A percentile compares a stretch with the other conserved stretches of the same genome.
These are phyloP conservation scores for Kluyveromyces siamensis DNA, from an alignment of 805 yeast genomes.

Conservation along the genomic window DNA sequence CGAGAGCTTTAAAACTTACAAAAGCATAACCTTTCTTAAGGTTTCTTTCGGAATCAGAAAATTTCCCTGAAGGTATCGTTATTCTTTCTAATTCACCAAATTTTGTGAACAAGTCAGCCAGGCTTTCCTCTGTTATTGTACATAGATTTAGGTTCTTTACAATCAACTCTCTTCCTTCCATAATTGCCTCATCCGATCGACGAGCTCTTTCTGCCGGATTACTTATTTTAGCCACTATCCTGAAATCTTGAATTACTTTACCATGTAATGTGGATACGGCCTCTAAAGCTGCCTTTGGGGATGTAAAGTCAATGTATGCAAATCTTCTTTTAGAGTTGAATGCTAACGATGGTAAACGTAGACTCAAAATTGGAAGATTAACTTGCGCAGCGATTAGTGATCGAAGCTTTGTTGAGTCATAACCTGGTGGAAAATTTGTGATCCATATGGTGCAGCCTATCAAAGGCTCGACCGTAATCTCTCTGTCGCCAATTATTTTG, in stretches of 20 bases:
- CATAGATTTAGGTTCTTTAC: conserved; percentile 44
- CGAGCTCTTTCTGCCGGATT: conserved; percentile 39
- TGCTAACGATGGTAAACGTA: conserved; percentile 58
- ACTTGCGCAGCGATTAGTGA: conserved; percentile 35
- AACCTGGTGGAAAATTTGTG: conserved; percentile 61
- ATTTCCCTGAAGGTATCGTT: conserved; percentile 14
- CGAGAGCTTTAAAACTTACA: conserved; percentile 36
- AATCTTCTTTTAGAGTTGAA: conserved; percentile 52
- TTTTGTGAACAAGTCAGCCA: conserved; percentile 35
- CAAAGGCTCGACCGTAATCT: conserved; percentile 38
- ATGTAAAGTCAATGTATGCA: conserved; percentile 56
- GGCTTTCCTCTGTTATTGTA: conserved; percentile 30
- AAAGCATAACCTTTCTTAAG: conserved; percentile 61
- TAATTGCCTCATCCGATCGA: conserved; percentile 36
- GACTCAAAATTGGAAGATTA: conserved; percentile 30
- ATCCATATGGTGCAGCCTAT: conserved; percentile 55
- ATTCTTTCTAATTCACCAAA: conserved; percentile 49
- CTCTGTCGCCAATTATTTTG: conserved; percentile 36
- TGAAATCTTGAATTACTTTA: conserved; percentile 29
- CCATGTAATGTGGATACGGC: conserved; percentile 39
- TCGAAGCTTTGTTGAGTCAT: conserved; percentile 31
- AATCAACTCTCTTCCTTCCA: conserved; percentile 49
- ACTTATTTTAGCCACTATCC: conserved; percentile 51
- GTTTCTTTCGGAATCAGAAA: conserved; percentile 12
- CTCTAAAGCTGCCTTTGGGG: conserved; percentile 33